phyloP scores from a whole-genome alignment of 2,329 filamentous ascomycete genomes.

The Apiospora arundinis region DNA sequence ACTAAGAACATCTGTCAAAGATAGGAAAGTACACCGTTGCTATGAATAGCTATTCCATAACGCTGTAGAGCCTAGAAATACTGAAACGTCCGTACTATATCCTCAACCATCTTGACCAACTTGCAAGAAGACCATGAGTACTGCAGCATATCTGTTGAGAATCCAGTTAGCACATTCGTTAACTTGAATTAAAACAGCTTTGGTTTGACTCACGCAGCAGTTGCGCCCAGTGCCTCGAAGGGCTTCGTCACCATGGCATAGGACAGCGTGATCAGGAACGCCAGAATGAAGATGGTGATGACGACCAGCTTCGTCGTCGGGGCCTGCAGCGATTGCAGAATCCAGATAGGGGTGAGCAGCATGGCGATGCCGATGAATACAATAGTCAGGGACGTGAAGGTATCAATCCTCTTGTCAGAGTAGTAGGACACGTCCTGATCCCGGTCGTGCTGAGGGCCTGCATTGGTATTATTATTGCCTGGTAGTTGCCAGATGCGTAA shows the following conservation, averaged over 20 bases:
- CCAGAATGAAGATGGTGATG: conserved; percentile 30
- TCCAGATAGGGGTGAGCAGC: conserved; percentile 40
- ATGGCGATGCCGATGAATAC: conserved; percentile 32
- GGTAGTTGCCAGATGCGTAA: background rate
- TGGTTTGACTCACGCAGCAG: conserved; percentile 18
- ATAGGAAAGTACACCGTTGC: too few species aligned
- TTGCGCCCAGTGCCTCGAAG: background rate
- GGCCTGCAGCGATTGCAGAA: conserved; percentile 30
- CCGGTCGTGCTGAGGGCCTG: background rate
- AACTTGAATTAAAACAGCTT: too few species aligned
- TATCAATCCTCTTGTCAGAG: conserved; percentile 26
- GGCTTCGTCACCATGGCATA: background rate
- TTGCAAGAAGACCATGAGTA: conserved; percentile 9
- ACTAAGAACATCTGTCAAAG: too few species aligned
- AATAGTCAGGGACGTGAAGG: conserved; percentile 30
- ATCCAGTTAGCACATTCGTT: too few species aligned
- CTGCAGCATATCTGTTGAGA: background rate
- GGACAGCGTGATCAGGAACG: background rate
- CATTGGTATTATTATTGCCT: too few species aligned
- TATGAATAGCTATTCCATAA: too few species aligned
- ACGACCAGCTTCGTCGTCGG: conserved; percentile 30
- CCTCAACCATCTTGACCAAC: background rate
- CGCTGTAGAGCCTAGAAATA: too few species aligned
- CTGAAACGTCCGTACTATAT: too few species aligned
- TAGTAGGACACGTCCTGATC: background rate